These are phyloP conservation scores for Aspergillus novoparasiticus DNA, from an alignment of 2,329 filamentous ascomycete species.

Conservation along the genomic window DNA sequence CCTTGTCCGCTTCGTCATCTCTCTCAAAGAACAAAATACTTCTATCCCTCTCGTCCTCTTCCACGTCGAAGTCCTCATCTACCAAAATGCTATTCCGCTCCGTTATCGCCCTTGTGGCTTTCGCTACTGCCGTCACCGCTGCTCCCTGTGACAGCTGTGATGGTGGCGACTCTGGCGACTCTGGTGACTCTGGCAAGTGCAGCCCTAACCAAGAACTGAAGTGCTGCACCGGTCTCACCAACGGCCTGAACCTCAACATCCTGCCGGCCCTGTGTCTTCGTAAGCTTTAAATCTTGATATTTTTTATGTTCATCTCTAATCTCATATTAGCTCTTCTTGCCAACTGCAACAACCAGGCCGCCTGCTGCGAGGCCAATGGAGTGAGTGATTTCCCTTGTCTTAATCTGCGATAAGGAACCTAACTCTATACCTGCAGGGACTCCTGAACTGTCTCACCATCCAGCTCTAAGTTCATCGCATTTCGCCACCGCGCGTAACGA, in stretches of 20 bases:
- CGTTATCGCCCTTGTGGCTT: not conserved
- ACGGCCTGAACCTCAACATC: not conserved
- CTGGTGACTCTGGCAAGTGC: not conserved
- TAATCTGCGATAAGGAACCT: not conserved
- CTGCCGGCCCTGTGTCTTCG: not conserved
- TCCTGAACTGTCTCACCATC: slow-evolving; percentile 1
- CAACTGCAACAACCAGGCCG: not conserved
- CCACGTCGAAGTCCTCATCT: not conserved
- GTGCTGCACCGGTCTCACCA: not conserved
- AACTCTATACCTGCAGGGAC: not conserved
- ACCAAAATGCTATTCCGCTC: not conserved
- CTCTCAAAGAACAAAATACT: not conserved
- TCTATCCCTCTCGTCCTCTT: not conserved
- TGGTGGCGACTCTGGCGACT: not conserved
- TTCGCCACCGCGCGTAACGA: not conserved
- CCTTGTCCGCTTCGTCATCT: not conserved
- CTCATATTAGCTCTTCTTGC: not conserved
- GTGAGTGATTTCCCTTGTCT: not conserved
- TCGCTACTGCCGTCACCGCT: not conserved
- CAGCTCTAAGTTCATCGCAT: not conserved
- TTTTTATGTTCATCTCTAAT: not conserved
- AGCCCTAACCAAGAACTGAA: not conserved
- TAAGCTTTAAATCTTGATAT: not conserved
- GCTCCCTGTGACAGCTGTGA: not conserved
- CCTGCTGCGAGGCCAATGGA: not conserved